These are phyloP conservation scores for Beauveria scarabaeidicola DNA, from an alignment of 2,329 filamentous ascomycete genomes.

Conservation along the genomic window DNA sequence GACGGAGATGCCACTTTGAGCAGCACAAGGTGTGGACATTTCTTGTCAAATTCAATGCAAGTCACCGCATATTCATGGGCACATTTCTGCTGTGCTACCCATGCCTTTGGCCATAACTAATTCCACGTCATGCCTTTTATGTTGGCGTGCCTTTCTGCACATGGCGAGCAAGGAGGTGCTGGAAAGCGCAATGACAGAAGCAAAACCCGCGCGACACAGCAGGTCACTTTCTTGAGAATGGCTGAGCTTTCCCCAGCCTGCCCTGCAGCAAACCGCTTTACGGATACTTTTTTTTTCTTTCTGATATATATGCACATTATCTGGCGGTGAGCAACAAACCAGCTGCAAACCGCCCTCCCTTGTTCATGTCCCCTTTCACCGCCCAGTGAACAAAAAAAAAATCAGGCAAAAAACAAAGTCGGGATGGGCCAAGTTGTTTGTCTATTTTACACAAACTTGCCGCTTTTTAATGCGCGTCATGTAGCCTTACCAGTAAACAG, in stretches of 20 bases:
- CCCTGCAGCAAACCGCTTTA: neutral
- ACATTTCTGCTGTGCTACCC: neutral
- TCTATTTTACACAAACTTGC: neutral
- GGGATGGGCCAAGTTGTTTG: neutral
- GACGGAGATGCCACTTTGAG: neutral
- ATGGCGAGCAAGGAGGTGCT: slow-evolving; percentile 1
- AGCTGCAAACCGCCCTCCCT: neutral
- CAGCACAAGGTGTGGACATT: neutral
- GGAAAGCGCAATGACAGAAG: too few species aligned
- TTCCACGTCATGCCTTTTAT: neutral
- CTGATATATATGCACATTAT: neutral
- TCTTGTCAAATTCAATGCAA: neutral
- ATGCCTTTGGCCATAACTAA: too few species aligned
- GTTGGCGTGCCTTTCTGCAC: neutral
- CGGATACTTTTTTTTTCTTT: neutral
- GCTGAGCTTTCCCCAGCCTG: neutral
- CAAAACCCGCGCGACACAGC: too few species aligned
- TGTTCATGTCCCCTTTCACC: neutral
- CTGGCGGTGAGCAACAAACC: slow-evolving; percentile 7
- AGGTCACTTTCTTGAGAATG: too few species aligned
- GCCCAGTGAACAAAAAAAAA: neutral
- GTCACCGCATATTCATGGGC: neutral
- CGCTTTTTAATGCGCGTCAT: slow-evolving; percentile 2
- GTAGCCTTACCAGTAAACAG: neutral
- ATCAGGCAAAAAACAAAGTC: neutral